phyloP scores from a whole-genome alignment of 441 rosid species.

The Pelargonium citronellum region DNA sequence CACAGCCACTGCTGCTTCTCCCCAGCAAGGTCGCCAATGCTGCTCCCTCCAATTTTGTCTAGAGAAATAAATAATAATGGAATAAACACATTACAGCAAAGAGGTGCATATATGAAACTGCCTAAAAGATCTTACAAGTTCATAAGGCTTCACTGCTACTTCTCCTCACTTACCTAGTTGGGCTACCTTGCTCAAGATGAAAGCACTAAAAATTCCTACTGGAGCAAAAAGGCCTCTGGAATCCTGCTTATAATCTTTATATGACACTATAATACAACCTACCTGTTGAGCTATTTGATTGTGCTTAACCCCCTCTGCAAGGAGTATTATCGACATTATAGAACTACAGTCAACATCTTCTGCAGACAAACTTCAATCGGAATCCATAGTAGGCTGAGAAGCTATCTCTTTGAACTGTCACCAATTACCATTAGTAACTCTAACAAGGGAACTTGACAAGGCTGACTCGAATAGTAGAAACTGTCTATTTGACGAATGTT shows the following conservation, averaged over 20 bases:
- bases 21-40: background rate
- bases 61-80: background rate
- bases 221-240: too few species aligned
- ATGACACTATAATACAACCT: background rate
- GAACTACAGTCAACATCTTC: background rate
- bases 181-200: background rate
- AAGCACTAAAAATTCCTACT: too few species aligned
- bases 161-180: background rate
- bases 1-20: background rate
- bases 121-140: background rate
- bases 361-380: background rate
- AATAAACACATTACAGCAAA: background rate
- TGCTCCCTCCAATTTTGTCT: background rate
- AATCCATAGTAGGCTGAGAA: too few species aligned
- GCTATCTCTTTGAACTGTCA: background rate
- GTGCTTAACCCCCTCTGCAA: too few species aligned
- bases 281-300: background rate
- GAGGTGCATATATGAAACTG: background rate
- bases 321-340: background rate
- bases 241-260: background rate
- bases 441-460: background rate
- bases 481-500: background rate
- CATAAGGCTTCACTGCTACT: background rate
- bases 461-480: too few species aligned
- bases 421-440: background rate